Percentiles rank a stretch among this genome's conserved stretches.
phyloP scores from a whole-genome alignment of 257 asterid species.

The Solanum sejunctum region DNA sequence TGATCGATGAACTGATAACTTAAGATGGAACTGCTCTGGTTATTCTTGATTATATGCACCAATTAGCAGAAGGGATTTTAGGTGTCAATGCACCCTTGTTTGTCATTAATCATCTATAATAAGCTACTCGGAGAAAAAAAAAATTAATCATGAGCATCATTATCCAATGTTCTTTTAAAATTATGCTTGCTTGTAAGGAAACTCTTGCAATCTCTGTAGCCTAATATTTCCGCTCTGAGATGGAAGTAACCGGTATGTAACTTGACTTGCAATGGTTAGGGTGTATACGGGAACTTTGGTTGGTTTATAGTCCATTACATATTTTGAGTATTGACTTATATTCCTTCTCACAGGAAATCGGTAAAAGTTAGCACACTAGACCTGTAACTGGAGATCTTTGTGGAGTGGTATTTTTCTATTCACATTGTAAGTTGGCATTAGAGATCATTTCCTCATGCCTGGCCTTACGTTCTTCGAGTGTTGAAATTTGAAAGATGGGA shows the following conservation, averaged over 20 bases:
- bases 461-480: neutral
- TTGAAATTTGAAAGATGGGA: neutral
- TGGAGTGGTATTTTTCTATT: neutral
- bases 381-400: neutral
- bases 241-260: neutral
- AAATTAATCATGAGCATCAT: neutral
- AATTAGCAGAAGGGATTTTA: neutral
- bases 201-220: neutral
- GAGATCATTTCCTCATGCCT: neutral
- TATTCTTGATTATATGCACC: neutral
- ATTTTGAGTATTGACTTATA: neutral
- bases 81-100: neutral
- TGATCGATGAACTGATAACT: neutral
- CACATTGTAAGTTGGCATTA: neutral
- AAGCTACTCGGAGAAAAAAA: neutral
- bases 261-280: neutral
- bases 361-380: neutral
- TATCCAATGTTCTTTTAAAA: neutral
- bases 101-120: neutral
- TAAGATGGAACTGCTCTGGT: neutral
- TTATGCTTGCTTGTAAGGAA: neutral
- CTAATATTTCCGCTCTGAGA: neutral
- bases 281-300: neutral
- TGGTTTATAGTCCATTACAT: neutral
- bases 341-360: neutral